Conservation (phyloP, 2,329 filamentous ascomycete species). For the Clarireedia homoeocarpa region DNA sequence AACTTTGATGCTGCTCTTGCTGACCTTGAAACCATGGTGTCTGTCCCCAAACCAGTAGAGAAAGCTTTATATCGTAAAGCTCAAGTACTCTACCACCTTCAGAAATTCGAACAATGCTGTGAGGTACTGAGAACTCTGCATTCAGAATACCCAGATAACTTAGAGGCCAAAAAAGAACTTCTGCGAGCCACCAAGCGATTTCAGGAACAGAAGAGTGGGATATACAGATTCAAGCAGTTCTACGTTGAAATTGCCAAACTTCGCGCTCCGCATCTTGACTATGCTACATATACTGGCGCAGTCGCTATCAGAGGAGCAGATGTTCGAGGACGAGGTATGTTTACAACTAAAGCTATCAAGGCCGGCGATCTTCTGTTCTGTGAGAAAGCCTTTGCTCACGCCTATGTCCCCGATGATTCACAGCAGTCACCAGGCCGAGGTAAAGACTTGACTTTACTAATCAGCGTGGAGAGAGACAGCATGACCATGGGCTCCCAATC, state of each 20-base stretch:
- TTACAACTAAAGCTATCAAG: constrained; percentile 12
- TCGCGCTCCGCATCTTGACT: constrained; percentile 10
- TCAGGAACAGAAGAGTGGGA: constrained; percentile 12
- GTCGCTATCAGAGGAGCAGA: constrained; percentile 7
- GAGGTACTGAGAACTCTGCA: constrained; percentile 8
- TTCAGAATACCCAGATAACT: constrained; percentile 8
- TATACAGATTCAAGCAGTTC: constrained; percentile 13
- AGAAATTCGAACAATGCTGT: constrained; percentile 8
- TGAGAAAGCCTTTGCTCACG: constrained; percentile 17
- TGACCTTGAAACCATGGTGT: constrained; percentile 16
- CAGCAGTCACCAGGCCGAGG: neutral
- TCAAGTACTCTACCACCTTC: constrained; percentile 10
- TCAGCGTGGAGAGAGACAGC: constrained; percentile 3
- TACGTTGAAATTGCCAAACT: constrained; percentile 10
- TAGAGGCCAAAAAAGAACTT: neutral
- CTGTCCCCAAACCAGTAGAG: neutral
- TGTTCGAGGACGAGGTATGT: constrained; percentile 8
- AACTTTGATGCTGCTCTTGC: constrained; percentile 31
- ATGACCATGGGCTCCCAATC: constrained; percentile 7
- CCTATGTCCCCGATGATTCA: neutral
- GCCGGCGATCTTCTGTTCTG: constrained; percentile 15
- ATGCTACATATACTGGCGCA: constrained; percentile 13
- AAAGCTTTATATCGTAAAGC: constrained; percentile 8
- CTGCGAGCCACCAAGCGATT: constrained; percentile 8
- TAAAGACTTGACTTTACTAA: neutral